These are phyloP conservation scores for Endocalyx cinctus DNA, from an alignment of 2,329 filamentous ascomycete species.

Conservation along the genomic window DNA sequence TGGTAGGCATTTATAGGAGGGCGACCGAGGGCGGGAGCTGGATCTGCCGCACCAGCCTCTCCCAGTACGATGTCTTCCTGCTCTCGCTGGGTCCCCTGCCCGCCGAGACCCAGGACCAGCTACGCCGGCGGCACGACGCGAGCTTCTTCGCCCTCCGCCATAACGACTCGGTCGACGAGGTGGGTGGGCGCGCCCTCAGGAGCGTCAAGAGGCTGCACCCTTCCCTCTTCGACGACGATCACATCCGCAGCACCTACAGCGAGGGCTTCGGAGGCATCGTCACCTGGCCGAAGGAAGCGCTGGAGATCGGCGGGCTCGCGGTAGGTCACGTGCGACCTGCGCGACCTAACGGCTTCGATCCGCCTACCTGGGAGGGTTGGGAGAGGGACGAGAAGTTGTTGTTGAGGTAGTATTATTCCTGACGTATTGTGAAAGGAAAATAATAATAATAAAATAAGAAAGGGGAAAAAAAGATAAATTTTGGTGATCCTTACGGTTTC, in stretches of 20 bases:
- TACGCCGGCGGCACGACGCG: slow-evolving; percentile 42
- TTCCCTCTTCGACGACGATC: slow-evolving; percentile 22
- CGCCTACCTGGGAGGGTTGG: slow-evolving; percentile 51
- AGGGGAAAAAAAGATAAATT: too few relatives aligned
- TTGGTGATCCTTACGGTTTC: too few relatives aligned
- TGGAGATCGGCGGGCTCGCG: slow-evolving; percentile 38
- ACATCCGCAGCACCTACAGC: slow-evolving; percentile 27
- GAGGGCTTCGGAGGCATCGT: slow-evolving; percentile 33
- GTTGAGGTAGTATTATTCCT: too few relatives aligned
- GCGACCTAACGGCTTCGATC: slow-evolving; percentile 51
- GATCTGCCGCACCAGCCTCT: slow-evolving; percentile 29
- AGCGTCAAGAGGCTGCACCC: slow-evolving; percentile 41
- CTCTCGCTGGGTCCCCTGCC: slow-evolving; percentile 42
- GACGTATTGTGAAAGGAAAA: too few relatives aligned
- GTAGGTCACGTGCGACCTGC: slow-evolving; percentile 40
- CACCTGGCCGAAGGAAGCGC: slow-evolving; percentile 40
- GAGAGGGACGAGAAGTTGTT: slow-evolving; percentile 33
- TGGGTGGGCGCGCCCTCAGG: slow-evolving; percentile 49
- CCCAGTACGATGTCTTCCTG: slow-evolving; percentile 32
- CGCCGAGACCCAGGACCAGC: slow-evolving; percentile 38
- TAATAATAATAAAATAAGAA: too few relatives aligned
- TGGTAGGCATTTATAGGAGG: slow-evolving; percentile 28
- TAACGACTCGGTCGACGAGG: slow-evolving; percentile 54
- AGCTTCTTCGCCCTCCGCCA: slow-evolving; percentile 52
- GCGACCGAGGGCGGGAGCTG: slow-evolving; percentile 29